phyloP scores from a whole-genome alignment of 345 rosid genomes.

The Lepidium sativum region DNA sequence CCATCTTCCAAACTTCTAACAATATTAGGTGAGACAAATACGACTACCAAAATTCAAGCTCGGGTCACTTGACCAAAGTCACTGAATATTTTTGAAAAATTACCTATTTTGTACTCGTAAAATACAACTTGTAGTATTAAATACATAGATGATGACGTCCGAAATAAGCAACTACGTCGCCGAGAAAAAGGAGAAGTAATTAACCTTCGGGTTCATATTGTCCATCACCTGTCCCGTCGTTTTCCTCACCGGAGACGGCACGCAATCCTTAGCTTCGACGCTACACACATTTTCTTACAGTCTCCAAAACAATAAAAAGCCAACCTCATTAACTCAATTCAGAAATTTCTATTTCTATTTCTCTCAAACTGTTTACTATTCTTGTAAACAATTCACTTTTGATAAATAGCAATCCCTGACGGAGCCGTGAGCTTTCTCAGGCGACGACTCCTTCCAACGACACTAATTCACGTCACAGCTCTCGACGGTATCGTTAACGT shows the following conservation, averaged over 20 bases:
- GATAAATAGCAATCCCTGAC: slow-evolving; percentile 11
- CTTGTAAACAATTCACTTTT: neutral
- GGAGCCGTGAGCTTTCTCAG: slow-evolving; percentile 12
- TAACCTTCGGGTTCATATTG: neutral
- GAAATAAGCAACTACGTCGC: no score
- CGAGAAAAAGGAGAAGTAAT: no score
- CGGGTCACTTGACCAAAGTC: no score
- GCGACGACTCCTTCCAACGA: slow-evolving; percentile 16
- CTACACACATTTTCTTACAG: neutral
- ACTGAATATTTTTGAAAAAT: no score
- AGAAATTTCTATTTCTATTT: no score
- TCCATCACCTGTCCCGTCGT: neutral
- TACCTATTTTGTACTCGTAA: no score
- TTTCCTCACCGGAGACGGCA: slow-evolving; percentile 4
- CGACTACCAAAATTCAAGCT: no score
- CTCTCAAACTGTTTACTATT: neutral
- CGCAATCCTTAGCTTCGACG: slow-evolving; percentile 12
- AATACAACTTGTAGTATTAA: no score
- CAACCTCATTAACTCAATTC: neutral
- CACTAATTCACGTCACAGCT: slow-evolving; percentile 61
- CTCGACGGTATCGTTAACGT: slow-evolving; percentile 77
- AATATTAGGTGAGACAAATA: no score
- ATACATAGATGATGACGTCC: no score
- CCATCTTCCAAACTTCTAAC: no score
- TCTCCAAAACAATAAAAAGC: neutral